Conservation (phyloP, 305 asterid genomes). For the Plantago coronopus region DNA sequence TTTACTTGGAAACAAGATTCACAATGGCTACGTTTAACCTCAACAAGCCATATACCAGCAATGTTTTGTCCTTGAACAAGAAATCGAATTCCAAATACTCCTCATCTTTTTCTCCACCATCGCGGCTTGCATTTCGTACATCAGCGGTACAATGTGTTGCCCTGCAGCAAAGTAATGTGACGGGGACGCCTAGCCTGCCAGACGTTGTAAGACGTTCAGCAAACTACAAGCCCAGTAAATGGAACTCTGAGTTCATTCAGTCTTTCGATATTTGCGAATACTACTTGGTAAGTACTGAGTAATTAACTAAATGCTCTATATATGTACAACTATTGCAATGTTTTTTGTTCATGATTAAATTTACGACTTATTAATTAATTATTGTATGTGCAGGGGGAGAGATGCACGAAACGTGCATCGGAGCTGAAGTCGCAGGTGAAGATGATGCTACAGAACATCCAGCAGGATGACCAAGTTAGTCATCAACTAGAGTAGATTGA, state of each 20-base stretch:
- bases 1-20: no score
- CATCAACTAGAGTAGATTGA: slow-evolving; percentile 33
- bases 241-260: slow-evolving; percentile 5
- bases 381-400: slow-evolving; percentile 20
- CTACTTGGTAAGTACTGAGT: not conserved
- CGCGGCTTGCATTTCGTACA: no score
- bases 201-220: not conserved
- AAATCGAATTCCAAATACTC: no score
- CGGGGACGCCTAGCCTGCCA: no score
- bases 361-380: not conserved
- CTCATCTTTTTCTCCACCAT: no score
- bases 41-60: no score
- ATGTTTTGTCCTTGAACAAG: no score
- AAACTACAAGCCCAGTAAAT: not conserved
- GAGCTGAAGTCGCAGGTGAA: slow-evolving; percentile 29
- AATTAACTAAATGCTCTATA: not conserved
- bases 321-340: not conserved
- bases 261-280: not conserved
- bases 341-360: not conserved
- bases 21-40: no score
- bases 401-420: slow-evolving; percentile 1
- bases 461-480: not conserved
- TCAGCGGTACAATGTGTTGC: no score
- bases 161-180: no score
- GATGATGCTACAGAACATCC: slow-evolving; percentile 12